These are phyloP conservation scores for Botrytis elliptica DNA, from an alignment of 2,329 filamentous ascomycete genomes.

Conservation along the genomic window DNA sequence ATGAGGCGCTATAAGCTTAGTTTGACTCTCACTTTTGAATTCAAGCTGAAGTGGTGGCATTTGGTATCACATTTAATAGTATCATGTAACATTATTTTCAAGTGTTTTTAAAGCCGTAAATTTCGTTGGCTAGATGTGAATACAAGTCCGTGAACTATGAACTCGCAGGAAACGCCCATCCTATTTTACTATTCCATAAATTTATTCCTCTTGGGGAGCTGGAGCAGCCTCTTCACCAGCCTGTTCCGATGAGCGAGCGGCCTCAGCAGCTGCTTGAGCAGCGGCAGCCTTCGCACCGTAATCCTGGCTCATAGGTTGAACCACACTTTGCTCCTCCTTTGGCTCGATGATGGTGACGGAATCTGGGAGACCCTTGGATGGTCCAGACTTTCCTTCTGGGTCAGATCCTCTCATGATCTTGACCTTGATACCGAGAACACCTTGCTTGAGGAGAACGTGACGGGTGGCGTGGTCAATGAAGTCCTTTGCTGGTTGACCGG, in stretches of 20 bases:
- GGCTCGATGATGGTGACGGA: conserved; percentile 99
- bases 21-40: conserved; percentile 11
- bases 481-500: conserved; percentile 98
- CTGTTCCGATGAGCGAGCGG: conserved; percentile 54
- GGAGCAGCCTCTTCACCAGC: conserved; percentile 42
- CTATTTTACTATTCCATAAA: conserved; percentile 31
- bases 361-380: conserved; percentile 95
- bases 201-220: conserved; percentile 44
- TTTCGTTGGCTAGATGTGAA: conserved; percentile 34
- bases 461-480: conserved; percentile 99
- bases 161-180: conserved; percentile 37
- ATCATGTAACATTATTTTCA: conserved; percentile 19
- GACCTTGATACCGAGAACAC: conserved; percentile 99
- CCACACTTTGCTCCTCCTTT: conserved; percentile 96
- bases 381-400: conserved; percentile 97
- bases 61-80: conserved; percentile 14
- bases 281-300: conserved; percentile 89
- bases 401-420: conserved; percentile 99
- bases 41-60: conserved; percentile 8
- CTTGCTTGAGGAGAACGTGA: conserved; percentile 99
- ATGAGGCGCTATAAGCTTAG: conserved; percentile 14
- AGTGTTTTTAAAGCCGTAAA: conserved; percentile 31
- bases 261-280: conserved; percentile 66
- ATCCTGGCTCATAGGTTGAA: conserved; percentile 96
- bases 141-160: conserved; percentile 36